These are phyloP conservation scores for Yamadazyma mexicana DNA, from an alignment of 1,139 yeast genomes.

Conservation along the genomic window DNA sequence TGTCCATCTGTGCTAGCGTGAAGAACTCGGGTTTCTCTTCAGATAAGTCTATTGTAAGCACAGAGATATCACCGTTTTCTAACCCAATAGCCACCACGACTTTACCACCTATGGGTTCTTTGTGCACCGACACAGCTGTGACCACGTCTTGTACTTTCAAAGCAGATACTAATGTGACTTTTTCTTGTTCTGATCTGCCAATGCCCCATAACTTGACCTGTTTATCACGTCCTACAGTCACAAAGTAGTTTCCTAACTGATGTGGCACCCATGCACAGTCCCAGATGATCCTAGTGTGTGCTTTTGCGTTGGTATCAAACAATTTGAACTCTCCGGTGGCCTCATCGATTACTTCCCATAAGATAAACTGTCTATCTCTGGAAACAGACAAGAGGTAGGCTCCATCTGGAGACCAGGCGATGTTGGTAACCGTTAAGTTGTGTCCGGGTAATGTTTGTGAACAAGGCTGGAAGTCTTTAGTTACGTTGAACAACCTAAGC, in stretches of 20 bases:
- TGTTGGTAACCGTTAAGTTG: conserved; percentile 79
- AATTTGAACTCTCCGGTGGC: conserved; percentile 41
- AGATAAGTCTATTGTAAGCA: conserved; percentile 29
- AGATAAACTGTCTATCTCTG: conserved; percentile 82
- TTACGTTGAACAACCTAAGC: conserved; percentile 67
- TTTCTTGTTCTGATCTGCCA: conserved; percentile 18
- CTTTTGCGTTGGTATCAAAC: conserved; percentile 57
- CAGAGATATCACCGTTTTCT: conserved; percentile 53
- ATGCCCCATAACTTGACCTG: conserved; percentile 68
- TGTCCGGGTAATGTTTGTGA: conserved; percentile 56
- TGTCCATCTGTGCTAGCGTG: conserved; percentile 30
- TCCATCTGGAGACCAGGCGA: conserved; percentile 75
- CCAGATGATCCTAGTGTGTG: conserved; percentile 93
- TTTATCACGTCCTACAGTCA: conserved; percentile 89
- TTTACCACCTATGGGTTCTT: conserved; percentile 19
- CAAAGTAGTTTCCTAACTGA: conserved; percentile 40
- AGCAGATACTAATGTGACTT: conserved; percentile 27
- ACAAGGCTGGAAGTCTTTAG: conserved; percentile 42
- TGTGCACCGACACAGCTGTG: conserved; percentile 67
- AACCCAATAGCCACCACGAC: conserved; percentile 64
- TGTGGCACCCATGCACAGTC: conserved; percentile 84
- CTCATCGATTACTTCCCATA: conserved; percentile 62
- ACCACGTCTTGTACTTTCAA: conserved; percentile 56
- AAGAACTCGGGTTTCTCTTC: conserved; percentile 25
- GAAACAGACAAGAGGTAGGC: conserved; percentile 74